Conservation (phyloP, 1,284 basidiomycete genomes). For the Erythrobasidium hasegawianum region DNA sequence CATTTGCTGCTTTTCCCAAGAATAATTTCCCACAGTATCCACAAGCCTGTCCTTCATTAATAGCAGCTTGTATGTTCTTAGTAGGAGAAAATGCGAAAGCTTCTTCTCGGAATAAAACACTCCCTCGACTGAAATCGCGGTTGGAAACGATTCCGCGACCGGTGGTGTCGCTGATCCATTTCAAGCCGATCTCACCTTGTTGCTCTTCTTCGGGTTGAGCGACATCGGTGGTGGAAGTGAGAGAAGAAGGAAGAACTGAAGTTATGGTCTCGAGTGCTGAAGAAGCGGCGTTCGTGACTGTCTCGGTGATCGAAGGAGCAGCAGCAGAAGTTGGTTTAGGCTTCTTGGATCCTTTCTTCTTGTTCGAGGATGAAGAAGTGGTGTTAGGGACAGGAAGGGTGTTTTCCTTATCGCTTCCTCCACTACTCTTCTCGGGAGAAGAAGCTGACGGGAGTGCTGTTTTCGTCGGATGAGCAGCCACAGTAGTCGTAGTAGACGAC, state of each 20-base stretch:
- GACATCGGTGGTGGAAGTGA: background rate
- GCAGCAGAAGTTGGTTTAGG: constrained; percentile 1
- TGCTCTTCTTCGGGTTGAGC: background rate
- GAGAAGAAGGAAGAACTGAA: background rate
- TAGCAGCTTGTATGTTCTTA: constrained; percentile 21
- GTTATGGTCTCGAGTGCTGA: constrained; percentile 8
- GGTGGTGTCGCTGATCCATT: constrained; percentile 12
- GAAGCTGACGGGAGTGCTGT: background rate
- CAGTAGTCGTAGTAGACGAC: background rate
- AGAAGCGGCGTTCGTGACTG: constrained; percentile 6
- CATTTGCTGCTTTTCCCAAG: constrained; percentile 2
- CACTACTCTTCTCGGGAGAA: background rate
- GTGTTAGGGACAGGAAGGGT: background rate
- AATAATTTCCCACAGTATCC: constrained; percentile 29
- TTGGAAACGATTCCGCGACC: constrained; percentile 23
- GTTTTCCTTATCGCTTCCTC: constrained; percentile 14
- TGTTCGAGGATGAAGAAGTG: background rate
- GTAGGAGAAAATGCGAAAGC: constrained; percentile 30
- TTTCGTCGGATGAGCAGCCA: background rate
- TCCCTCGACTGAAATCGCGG: constrained; percentile 10
- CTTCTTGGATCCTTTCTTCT: constrained; percentile 22
- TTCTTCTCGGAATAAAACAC: constrained; percentile 31
- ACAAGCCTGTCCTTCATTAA: constrained; percentile 26
- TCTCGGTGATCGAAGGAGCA: constrained; percentile 9
- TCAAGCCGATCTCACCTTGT: constrained; percentile 19